A percentile compares a stretch with the other conserved stretches of the same genome.
Conservation (phyloP, 768 basidiomycete genomes). For the Crucibulum laeve region DNA sequence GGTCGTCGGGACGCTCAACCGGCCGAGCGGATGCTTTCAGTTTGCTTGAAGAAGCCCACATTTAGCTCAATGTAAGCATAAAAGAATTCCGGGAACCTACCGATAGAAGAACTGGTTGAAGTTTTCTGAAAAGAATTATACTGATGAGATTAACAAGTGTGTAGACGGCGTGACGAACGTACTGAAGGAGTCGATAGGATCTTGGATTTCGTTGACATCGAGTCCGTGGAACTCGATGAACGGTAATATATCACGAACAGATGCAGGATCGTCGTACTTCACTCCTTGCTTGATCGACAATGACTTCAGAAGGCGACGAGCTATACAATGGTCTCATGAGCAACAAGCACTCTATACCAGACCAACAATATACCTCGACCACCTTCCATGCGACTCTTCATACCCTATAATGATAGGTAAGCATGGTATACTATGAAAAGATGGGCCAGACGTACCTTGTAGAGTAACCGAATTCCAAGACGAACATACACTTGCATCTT, state of each 20-base stretch:
- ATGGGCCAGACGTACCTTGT: conserved; percentile 48
- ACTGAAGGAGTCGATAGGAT: conserved; percentile 85
- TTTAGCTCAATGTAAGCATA: conserved; percentile 1
- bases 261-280: conserved; percentile 88
- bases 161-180: conserved; percentile 19
- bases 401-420: conserved; percentile 45
- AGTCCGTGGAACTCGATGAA: conserved; percentile 92
- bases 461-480: conserved; percentile 87
- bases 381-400: conserved; percentile 86
- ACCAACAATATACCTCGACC: conserved; percentile 54
- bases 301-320: conserved; percentile 80
- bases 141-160: neutral
- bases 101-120: conserved; percentile 94
- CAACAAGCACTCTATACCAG: neutral
- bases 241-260: conserved; percentile 74
- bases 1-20: conserved; percentile 66
- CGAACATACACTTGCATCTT: conserved; percentile 96
- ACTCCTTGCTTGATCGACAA: conserved; percentile 90
- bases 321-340: conserved; percentile 28
- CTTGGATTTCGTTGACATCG: conserved; percentile 75
- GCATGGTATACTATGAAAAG: neutral
- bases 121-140: conserved; percentile 48
- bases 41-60: conserved; percentile 46
- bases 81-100: conserved; percentile 20
- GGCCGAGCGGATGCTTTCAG: conserved; percentile 82